Base-by-base conservation (phyloP, 1,284 basidiomycete genomes). In the Tilletia caries region DNA sequence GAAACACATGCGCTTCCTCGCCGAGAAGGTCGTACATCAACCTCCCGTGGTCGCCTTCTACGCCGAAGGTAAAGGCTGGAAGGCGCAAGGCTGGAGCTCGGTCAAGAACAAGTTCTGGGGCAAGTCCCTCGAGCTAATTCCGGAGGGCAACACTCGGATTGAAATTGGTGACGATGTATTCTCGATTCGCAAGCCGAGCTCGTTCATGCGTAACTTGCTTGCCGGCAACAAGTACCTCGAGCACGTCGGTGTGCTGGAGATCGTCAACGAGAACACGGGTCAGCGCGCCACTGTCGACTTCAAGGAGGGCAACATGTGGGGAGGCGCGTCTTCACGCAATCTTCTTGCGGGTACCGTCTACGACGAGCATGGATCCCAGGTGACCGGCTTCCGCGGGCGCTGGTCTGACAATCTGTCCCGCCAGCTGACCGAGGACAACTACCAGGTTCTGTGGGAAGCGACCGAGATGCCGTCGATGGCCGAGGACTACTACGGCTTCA, bases 91-190 rank as follows among this genome's bases (percentile, higher is more conserved):
- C 2, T 80, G 77, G 72, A 74, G 71, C 37, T 72, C 78, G 1
- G 80, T 83, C 67, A 83, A 83, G 73, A 82, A 82, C 74, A 83
- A 83, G 71, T 83, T 83, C 66, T 83, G 81, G 81, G 81, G 81
- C 46, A 83, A 83, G 64, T 76, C 73, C 18, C 72, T 82, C 32
- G 81, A 83, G 73, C 73, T 83, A 12, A 83, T 83, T 20, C 76
- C 80, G 12, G 81, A 83, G 46, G 81, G 81, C 1, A 20, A 20
- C 0, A 60, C 73, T 25, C 65, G 76, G 27, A 68, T 83, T 18
- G 80, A 82, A 54, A 73, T 83, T 13, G 76, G 76, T 54, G 76
- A 79, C 44, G 81, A 83, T 37, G 67, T 71, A 1, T 82, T 77
- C 60, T 74, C 68, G 15, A 75, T 83, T 66, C 37, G 58, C 46